Percentiles rank a stretch among this genome's conserved stretches.
phyloP scores from a whole-genome alignment of 805 yeast species.

The Pichia kluyveri region DNA sequence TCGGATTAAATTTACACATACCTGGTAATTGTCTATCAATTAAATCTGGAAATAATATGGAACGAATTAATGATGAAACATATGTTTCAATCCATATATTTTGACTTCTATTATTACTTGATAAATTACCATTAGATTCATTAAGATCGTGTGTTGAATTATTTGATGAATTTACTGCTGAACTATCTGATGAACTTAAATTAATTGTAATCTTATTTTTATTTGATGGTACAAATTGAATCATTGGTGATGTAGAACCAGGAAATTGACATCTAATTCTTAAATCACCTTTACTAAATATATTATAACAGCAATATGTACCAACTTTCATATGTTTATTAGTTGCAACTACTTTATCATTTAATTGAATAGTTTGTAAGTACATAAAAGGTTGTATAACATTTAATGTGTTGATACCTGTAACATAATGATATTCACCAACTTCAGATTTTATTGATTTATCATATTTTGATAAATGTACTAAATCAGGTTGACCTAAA shows the following conservation, averaged over 20 bases:
- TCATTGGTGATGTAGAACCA: conserved; percentile 29
- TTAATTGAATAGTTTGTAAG: conserved; percentile 36
- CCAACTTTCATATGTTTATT: conserved; percentile 29
- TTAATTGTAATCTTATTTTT: conserved; percentile 21
- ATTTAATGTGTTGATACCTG: conserved; percentile 46
- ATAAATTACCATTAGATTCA: not conserved
- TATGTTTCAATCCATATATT: conserved; percentile 53
- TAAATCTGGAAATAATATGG: conserved; percentile 43
- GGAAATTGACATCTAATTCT: conserved; percentile 57
- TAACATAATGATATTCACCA: conserved; percentile 45
- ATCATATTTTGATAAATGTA: conserved; percentile 40
- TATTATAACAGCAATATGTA: conserved; percentile 64
- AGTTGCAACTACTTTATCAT: conserved; percentile 20
- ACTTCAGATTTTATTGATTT: conserved; percentile 36
- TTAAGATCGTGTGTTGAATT: not conserved
- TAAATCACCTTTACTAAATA: conserved; percentile 65
- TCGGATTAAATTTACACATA: conserved; percentile 40
- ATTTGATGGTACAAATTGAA: conserved; percentile 41
- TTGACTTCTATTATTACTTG: conserved; percentile 32
- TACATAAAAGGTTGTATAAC: conserved; percentile 49
- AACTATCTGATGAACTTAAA: conserved; percentile 25
- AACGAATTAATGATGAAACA: conserved; percentile 49
- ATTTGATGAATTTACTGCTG: conserved; percentile 23
- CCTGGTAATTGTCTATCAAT: conserved; percentile 51
- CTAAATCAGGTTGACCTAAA: conserved; percentile 72